Evolutionary conservation across 345 rosid genomes (phyloP).

Genomic region (Lepidium africanum): DNA sequence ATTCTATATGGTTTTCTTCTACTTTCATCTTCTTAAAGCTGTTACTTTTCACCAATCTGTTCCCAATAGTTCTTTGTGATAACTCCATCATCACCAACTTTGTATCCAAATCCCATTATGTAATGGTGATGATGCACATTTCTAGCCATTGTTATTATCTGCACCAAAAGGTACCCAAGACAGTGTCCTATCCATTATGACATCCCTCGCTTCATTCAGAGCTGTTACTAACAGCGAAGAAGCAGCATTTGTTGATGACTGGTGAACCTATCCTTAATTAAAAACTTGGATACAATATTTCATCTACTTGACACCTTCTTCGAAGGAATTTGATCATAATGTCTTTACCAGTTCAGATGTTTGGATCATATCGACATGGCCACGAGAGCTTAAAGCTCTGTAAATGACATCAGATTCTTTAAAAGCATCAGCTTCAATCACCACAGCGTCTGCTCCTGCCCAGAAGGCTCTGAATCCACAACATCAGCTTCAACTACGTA

Average conservation of each 20-base stretch:
- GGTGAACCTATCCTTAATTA: constrained; percentile 58
- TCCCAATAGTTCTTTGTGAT: constrained; percentile 89
- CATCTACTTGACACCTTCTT: background rate
- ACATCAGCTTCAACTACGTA: constrained; percentile 1
- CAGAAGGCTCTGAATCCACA: constrained; percentile 63
- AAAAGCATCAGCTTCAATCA: constrained; percentile 93
- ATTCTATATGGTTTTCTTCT: constrained; percentile 80
- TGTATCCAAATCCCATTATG: constrained; percentile 87
- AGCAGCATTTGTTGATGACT: constrained; percentile 93
- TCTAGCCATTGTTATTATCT: constrained; percentile 84
- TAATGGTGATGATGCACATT: constrained; percentile 74
- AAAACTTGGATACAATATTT: background rate
- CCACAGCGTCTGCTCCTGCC: constrained; percentile 76
- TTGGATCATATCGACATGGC: constrained; percentile 78
- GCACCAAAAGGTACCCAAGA: constrained; percentile 86
- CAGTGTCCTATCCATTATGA: constrained; percentile 91
- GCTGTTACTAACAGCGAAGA: constrained; percentile 90
- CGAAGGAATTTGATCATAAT: background rate
- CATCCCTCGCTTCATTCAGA: constrained; percentile 85
- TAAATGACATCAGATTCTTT: constrained; percentile 94
- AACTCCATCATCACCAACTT: constrained; percentile 46
- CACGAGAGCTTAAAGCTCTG: constrained; percentile 78
- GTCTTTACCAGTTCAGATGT: constrained; percentile 77
- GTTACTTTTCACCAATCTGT: constrained; percentile 48
- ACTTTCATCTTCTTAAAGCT: constrained; percentile 37